Conservation (phyloP, 2,329 filamentous ascomycete species). For the Colletotrichum tropicicola region DNA sequence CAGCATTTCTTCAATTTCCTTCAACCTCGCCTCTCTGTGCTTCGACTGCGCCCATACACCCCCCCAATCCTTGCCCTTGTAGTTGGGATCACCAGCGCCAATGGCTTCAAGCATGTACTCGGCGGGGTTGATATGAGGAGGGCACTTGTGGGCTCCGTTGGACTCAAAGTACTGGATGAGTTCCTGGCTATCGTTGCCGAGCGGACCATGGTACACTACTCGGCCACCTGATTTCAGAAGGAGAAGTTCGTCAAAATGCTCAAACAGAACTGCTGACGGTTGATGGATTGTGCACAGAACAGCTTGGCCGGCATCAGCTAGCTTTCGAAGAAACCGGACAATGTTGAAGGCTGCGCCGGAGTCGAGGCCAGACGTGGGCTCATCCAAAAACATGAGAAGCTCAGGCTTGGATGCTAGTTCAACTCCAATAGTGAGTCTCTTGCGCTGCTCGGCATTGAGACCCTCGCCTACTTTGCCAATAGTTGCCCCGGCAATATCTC, state of each 20-base stretch:
- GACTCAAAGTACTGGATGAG: constrained; percentile 62
- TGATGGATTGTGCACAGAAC: constrained; percentile 71
- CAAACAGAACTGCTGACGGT: constrained; percentile 63
- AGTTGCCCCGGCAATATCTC: constrained; percentile 70
- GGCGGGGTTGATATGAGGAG: constrained; percentile 58
- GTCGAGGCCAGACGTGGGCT: constrained; percentile 67
- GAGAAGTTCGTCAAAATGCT: constrained; percentile 65
- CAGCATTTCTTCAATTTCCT: constrained; percentile 63
- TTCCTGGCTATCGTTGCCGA: constrained; percentile 57
- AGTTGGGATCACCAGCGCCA: constrained; percentile 70
- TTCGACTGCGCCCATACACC: constrained; percentile 66
- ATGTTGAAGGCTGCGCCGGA: constrained; percentile 69
- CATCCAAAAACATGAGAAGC: constrained; percentile 72
- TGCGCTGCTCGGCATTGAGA: constrained; percentile 67
- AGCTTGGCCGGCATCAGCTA: constrained; percentile 67
- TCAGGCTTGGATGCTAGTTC: constrained; percentile 66
- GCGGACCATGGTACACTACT: constrained; percentile 62
- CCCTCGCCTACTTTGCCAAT: constrained; percentile 69
- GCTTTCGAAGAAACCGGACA: constrained; percentile 67
- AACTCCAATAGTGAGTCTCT: constrained; percentile 64
- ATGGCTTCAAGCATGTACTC: constrained; percentile 67
- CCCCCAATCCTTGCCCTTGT: constrained; percentile 69
- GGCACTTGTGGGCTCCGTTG: constrained; percentile 58
- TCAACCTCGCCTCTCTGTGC: constrained; percentile 53
- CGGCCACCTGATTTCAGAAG: constrained; percentile 63